Conservation (phyloP, 805 yeast genomes). For the Pichia cabralensis region DNA sequence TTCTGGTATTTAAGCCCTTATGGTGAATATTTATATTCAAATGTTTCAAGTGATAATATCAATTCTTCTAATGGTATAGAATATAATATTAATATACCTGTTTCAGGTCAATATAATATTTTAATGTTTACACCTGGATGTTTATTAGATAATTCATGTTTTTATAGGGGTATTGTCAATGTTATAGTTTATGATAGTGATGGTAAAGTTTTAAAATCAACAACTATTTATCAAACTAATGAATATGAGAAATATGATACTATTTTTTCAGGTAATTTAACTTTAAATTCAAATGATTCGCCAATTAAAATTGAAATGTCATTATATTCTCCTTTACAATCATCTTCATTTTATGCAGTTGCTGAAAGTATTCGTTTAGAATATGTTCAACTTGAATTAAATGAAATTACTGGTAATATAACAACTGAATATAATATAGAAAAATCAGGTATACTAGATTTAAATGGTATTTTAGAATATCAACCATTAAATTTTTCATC, state of each 20-base stretch:
- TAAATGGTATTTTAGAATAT: conserved; percentile 82
- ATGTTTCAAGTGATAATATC: conserved; percentile 20
- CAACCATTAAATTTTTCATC: conserved; percentile 50
- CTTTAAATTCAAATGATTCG: conserved; percentile 28
- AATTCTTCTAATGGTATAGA: conserved; percentile 31
- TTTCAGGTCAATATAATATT: conserved; percentile 67
- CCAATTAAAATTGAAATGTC: conserved; percentile 33
- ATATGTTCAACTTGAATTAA: conserved; percentile 22
- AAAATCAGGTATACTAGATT: background rate
- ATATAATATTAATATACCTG: conserved; percentile 58
- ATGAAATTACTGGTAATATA: conserved; percentile 5
- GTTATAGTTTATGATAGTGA: conserved; percentile 52
- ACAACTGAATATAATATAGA: background rate
- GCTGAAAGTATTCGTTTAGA: conserved; percentile 50
- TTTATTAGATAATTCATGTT: conserved; percentile 53
- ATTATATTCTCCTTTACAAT: conserved; percentile 24
- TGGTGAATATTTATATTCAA: conserved; percentile 18
- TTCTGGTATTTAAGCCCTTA: conserved; percentile 17
- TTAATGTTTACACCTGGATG: conserved; percentile 86
- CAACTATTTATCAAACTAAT: conserved; percentile 69
- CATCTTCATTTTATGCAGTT: conserved; percentile 43
- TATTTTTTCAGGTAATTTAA: conserved; percentile 60
- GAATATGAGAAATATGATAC: conserved; percentile 70
- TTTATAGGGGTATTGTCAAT: conserved; percentile 63
- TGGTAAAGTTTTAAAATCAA: conserved; percentile 31